Evolutionary conservation across 176 grass and related monocot species (phyloP), one percentile per base, ranked within the genome.

Genomic region (Avena atlantica): DNA sequence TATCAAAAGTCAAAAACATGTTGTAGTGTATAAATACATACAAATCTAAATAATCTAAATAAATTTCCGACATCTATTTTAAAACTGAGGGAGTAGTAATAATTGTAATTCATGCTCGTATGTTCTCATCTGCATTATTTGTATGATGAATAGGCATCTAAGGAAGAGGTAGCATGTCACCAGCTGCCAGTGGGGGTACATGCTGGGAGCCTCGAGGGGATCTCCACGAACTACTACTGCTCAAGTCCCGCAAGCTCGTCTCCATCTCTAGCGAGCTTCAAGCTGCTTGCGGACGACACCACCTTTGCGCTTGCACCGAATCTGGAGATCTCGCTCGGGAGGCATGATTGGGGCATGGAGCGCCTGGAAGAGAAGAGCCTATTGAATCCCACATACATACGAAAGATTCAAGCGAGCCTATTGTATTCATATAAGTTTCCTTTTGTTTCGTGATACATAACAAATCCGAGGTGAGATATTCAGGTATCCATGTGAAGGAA

Each of bases 251-350:
- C 44, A n/a, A 88, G 90, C 72, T 88, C 78, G 1, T 85, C 78
- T 12, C 90, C 90, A 0, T 88, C 90, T 1, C 53, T 83, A 0
- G 78, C 78, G 23, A 86, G 90, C 19, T 50, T 72, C 24, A 92
- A 88, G 84, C 61, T 85, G 85, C 37, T 85, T 7, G 37, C 70
- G 15, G 89, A 81, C 34, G 49, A 89, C 60, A 44, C 66, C 24
- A 7, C 40, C 40, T 8, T 42, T 42, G 40, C 40, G 40, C 89
- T 75, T 9, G 61, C 67, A 9, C 93, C 92, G 10, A 88, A 91
- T 83, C 83, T 99, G 83, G 92, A 99, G 76, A 96, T 99, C 83
- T 88, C 97, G 29, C 86, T 96, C 2, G 97, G 97, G 70, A 91
- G 97, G 50, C 85, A 85, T 74, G 87, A 87, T 64, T 94, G 94